Evolutionary conservation across 2,329 filamentous ascomycete genomes (phyloP).

Genomic region (Scortechinia acanthostroma): DNA sequence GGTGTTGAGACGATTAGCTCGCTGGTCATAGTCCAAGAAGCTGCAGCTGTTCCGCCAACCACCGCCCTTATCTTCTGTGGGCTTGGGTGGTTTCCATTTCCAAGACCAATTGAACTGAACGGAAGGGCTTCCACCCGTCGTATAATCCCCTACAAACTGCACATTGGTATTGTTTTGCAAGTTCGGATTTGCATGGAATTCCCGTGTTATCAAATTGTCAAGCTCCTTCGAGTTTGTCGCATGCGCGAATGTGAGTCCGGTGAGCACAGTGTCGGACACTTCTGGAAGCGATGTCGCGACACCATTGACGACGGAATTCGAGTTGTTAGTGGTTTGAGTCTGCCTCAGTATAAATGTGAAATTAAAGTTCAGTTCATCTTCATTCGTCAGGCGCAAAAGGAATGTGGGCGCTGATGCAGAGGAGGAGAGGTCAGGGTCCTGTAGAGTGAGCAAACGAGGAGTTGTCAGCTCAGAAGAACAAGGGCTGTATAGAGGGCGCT

Average conservation of each 20-base stretch:
- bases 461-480: no score
- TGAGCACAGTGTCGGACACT: slow-evolving; percentile 68
- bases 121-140: slow-evolving; percentile 74
- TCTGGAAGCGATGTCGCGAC: slow-evolving; percentile 39
- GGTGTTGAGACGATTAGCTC: slow-evolving; percentile 80
- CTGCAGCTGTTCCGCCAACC: slow-evolving; percentile 96
- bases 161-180: slow-evolving; percentile 96
- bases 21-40: slow-evolving; percentile 94
- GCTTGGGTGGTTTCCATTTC: slow-evolving; percentile 91
- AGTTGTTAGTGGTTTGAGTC: slow-evolving; percentile 21
- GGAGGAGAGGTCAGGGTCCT: slow-evolving; percentile 70
- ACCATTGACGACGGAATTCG: slow-evolving; percentile 26
- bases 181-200: slow-evolving; percentile 95
- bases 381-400: slow-evolving; percentile 78
- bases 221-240: slow-evolving; percentile 80
- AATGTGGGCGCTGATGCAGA: slow-evolving; percentile 56
- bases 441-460: no score
- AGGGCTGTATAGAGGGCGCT: no score
- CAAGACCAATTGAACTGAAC: slow-evolving; percentile 91
- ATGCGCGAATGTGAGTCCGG: slow-evolving; percentile 85
- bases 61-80: slow-evolving; percentile 72
- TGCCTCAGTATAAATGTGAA: slow-evolving; percentile 80
- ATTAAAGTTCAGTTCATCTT: slow-evolving; percentile 86
- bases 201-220: slow-evolving; percentile 85
- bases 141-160: slow-evolving; percentile 85